These are phyloP conservation scores for Trypanosoma congolense DNA, from an alignment of 208 protist genomes.

Conservation along the genomic window DNA sequence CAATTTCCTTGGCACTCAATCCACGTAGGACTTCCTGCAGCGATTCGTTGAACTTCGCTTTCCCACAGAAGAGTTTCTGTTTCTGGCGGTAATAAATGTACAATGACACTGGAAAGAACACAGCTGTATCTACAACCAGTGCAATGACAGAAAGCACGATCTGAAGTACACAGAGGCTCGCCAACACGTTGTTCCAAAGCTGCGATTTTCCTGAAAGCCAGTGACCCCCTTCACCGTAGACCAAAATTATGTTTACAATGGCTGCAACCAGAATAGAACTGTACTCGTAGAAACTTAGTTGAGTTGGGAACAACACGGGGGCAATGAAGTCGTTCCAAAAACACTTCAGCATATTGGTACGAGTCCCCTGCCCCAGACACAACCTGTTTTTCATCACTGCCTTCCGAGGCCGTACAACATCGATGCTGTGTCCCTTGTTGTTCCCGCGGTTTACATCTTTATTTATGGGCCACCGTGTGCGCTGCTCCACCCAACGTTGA, in stretches of 20 bases:
- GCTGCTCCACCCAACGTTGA: conserved; percentile 28
- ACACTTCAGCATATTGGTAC: conserved; percentile 8
- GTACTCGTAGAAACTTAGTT: conserved; percentile 50
- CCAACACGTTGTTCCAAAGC: conserved; percentile 7
- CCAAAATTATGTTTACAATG: conserved; percentile 53
- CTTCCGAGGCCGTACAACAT: too few species aligned
- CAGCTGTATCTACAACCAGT: conserved; percentile 42
- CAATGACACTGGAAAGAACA: conserved; percentile 49
- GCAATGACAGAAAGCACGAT: conserved; percentile 36
- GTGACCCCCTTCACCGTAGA: conserved; percentile 33
- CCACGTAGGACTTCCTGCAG: conserved; percentile 51
- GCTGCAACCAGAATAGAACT: conserved; percentile 51
- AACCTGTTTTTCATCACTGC: background rate
- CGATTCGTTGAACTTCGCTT: conserved; percentile 37
- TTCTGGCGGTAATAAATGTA: conserved; percentile 59
- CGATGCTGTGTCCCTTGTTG: background rate
- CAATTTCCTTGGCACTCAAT: conserved; percentile 34
- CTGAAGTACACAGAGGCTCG: conserved; percentile 47
- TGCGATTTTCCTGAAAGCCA: background rate
- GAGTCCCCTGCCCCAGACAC: background rate
- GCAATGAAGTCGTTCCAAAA: conserved; percentile 60
- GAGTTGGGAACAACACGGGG: conserved; percentile 33
- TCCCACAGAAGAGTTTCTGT: conserved; percentile 34
- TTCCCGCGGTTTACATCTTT: conserved; percentile 3
- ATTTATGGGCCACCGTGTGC: conserved; percentile 36